Conservation (phyloP, 2,329 filamentous ascomycete genomes). For the Didymosphaeria variabile region DNA sequence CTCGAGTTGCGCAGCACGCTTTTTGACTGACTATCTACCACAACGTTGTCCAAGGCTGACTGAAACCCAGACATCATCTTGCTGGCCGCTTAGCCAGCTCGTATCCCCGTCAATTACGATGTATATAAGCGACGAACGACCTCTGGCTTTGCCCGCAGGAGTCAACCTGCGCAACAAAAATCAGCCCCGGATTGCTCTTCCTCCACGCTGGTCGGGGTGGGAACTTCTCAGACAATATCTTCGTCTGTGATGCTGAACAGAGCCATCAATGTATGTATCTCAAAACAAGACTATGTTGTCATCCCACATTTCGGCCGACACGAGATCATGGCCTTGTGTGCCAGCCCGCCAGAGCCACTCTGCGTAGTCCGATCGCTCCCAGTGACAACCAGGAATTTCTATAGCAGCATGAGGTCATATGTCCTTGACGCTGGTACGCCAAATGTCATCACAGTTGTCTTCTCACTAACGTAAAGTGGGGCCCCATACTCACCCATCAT, state of each 20-base stretch:
- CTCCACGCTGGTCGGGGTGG: slow-evolving; percentile 16
- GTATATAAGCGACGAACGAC: not conserved
- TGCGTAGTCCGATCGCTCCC: too few relatives aligned
- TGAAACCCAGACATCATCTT: not conserved
- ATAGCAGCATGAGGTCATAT: too few relatives aligned
- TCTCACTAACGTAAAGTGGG: too few relatives aligned
- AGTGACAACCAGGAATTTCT: too few relatives aligned
- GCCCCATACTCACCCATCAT: too few relatives aligned
- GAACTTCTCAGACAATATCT: not conserved
- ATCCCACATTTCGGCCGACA: not conserved
- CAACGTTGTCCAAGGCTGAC: not conserved
- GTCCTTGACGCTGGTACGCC: too few relatives aligned
- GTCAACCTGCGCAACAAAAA: slow-evolving; percentile 15
- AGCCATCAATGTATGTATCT: not conserved
- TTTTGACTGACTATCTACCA: not conserved
- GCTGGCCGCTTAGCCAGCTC: too few relatives aligned
- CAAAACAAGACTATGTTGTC: not conserved
- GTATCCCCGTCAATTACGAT: too few relatives aligned
- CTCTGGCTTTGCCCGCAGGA: slow-evolving; percentile 3
- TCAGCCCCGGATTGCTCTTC: slow-evolving; percentile 11
- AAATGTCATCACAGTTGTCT: too few relatives aligned
- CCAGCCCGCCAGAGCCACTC: too few relatives aligned
- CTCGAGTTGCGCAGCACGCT: not conserved
- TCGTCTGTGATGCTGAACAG: slow-evolving; percentile 12
- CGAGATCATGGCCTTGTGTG: not conserved